Percentiles rank a stretch among this genome's conserved stretches.
Evolutionary conservation across 768 basidiomycete genomes (phyloP).

Genomic region (Mycena polygramma): DNA sequence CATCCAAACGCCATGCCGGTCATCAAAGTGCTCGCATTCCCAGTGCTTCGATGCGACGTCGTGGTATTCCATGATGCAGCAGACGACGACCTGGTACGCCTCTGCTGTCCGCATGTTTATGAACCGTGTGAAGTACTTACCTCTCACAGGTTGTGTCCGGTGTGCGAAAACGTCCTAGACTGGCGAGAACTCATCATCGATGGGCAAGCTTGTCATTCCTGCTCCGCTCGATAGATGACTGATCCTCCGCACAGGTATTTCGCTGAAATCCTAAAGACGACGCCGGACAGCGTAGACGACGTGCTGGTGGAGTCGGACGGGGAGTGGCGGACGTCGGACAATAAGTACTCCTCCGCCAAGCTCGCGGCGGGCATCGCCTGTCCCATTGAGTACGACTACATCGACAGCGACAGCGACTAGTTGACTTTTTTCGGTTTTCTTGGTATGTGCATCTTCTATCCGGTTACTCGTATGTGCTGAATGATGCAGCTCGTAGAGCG

Average conservation of each 20-base stretch:
- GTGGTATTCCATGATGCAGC: slow-evolving; percentile 81
- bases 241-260: neutral
- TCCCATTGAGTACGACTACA: neutral
- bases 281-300: slow-evolving; percentile 5
- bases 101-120: too few relatives aligned
- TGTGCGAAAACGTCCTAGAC: slow-evolving; percentile 73
- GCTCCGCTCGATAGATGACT: too few relatives aligned
- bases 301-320: neutral
- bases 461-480: too few relatives aligned
- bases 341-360: neutral
- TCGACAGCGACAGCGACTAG: neutral
- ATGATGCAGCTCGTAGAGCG: too few relatives aligned
- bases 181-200: slow-evolving; percentile 77
- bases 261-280: slow-evolving; percentile 1
- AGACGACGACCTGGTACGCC: slow-evolving; percentile 74
- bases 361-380: neutral
- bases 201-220: slow-evolving; percentile 56
- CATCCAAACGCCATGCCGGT: slow-evolving; percentile 72
- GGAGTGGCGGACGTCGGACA: neutral
- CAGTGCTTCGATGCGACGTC: slow-evolving; percentile 82
- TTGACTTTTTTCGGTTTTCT: neutral
- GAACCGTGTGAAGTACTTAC: too few relatives aligned
- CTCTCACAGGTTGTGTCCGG: slow-evolving; percentile 63
- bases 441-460: neutral
- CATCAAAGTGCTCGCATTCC: slow-evolving; percentile 71